Evolutionary conservation across 495 filamentous ascomycete species (phyloP), one percentile per base, ranked within the genome.

Genomic region (Penicillium chermesinum): DNA sequence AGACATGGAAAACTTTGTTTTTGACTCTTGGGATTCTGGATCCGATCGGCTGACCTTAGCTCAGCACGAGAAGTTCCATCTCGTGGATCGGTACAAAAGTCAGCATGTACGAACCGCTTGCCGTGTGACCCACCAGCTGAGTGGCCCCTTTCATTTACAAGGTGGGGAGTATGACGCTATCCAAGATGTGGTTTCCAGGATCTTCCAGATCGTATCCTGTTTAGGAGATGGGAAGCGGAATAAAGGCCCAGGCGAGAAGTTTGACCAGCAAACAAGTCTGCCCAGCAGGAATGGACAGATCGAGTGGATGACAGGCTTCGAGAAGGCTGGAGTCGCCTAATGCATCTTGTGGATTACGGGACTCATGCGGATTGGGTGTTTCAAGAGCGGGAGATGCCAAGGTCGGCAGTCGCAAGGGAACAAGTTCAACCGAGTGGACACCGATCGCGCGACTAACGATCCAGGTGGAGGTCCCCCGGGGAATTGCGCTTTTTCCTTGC

Each of bases 371-470:
- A 50, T 55, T 54, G 46, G 52, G 41, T 33, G 30, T 25, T 30
- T 30, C 25, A 30, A 10, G 10, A 30, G 25, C 25, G 25, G 25
- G 25, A 30, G 5, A 10, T 5, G 25, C 25, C 25, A 30, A 30
- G 10, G 25, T 30, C 25, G 25, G 25, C 25, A 30, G 25, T 10
- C 4, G 25, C 5, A 30, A 10, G 25, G 10, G 25, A 30, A 30
- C 25, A 30, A 30, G 25, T 30, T 55, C 51, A 48, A 56, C 56
- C 50, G 49, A 39, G 56, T 62, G 59, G 57, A 43, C 56, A 54
- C 53, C 56, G 59, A 62, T 62, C 59, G 57, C 10, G 46, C 38
- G 43, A 62, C 55, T 59, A 55, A 52, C 51, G 41, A 52, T 58
- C 46, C 49, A 34, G 45, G 52, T 50, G 25, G 25, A 30, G 25